Evolutionary conservation across 139 green algal genomes (phyloP), one percentile per base, ranked within the genome.

Genomic region (Dunaliella primolecta): DNA sequence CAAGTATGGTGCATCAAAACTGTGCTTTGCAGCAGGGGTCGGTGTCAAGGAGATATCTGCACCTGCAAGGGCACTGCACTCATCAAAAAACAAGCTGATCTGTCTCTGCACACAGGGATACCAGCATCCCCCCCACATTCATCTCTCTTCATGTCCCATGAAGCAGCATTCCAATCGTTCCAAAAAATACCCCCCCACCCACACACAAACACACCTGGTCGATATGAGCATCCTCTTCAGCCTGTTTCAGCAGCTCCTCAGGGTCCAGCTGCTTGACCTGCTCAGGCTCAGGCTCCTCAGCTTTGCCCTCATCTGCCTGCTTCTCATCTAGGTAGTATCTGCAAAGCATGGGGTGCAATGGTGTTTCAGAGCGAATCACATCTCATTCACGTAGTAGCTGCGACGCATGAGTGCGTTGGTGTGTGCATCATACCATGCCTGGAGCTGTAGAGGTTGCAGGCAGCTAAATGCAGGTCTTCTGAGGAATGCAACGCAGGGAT

Each of bases 221-320:
- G 24, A 93, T 89, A 2, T 91, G 89, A 29, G 91, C 94, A 2
- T 94, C 86, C 88, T 96, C 91, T 75, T 97, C 94, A 55, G 94
- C 94, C 78, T 95, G 88, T 24, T 87, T 83, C 64, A 97, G 87
- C 78, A 97, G 90, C 87, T 94, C 90, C 38, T 96, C 91, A 0
- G 90, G 84, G 57, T 95, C 88, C 0, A 92, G 84, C 23, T 75
- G 36, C 37, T 82, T 74, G 55, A 24, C 74, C 1, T 82, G 37
- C 81, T 86, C 83, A n/a, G 35, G 33, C 27, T 75, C 81, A n/a
- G 79, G 70, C n/a, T 84, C 85, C 2, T 84, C 84, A 23, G 33
- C 37, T 0, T 27, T 57, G 35, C 80, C 80, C 2, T 71, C 38
- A 24, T 81, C 75, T 20, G 81, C 34, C 30, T 81, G 64, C 33